Evolutionary conservation across 2,329 filamentous ascomycete species (phyloP), one percentile per base, ranked within the genome.

Genomic region (Paecilomyces variotii): DNA sequence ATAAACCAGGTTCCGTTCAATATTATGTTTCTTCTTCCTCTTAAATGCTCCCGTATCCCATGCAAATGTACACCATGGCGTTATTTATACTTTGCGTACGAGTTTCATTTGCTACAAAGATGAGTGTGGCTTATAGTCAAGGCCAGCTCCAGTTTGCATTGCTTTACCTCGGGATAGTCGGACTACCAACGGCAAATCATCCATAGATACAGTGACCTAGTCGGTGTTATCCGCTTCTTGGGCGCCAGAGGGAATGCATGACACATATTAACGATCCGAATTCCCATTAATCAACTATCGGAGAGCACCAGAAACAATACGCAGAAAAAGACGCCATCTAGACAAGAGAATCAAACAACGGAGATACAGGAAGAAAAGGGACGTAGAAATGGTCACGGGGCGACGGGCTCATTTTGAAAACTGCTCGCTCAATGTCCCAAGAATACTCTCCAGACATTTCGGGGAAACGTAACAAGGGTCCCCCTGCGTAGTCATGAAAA

Each of bases 281-380:
- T 32, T 54, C 27, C 19, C 53, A 54, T 54, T 30, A 32, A 35
- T 19, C 26, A 54, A n/a, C 53, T 54, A 54, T 54, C 12, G 14
- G 19, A 54, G 32, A 53, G 53, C 50, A 52, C 50, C 50, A 53
- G 45, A 52, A 61, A 60, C 34, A 58, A 51, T 57, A 54, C 49
- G 61, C 45, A 59, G 50, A 55, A 56, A 62, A 57, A 32, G 59
- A 63, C 56, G 60, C 61, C 62, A 52, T 61, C 57, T 61, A 64
- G 62, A 60, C 59, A 54, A 24, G 32, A 54, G 28, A 54, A 32
- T 26, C 27, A 57, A 32, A 63, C 25, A 30, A 58, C 57, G 51
- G 54, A 52, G 26, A 59, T 57, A 58, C 56, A 60, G 57, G 58
- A 60, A 57, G 58, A 62, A 59, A 59, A 52, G 35, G 58, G 50